phyloP scores from a whole-genome alignment of 1,139 yeast genomes.

The Zygosaccharomyces sapae region DNA sequence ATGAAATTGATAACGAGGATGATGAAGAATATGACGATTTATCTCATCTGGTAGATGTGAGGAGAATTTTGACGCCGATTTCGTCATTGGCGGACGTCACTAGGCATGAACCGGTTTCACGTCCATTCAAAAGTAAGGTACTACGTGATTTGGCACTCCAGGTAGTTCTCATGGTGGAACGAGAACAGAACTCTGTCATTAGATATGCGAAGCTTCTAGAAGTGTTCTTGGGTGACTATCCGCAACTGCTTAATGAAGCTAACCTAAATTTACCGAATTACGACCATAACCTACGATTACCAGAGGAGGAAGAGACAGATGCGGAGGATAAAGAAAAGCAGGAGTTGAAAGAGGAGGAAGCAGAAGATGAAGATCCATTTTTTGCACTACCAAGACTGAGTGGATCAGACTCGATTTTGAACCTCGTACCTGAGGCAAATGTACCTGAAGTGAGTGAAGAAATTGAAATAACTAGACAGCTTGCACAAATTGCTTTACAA shows the following conservation, averaged over 20 bases:
- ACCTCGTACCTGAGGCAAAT: constrained; percentile 39
- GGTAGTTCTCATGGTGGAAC: constrained; percentile 70
- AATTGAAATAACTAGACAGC: constrained; percentile 62
- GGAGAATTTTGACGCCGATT: constrained; percentile 68
- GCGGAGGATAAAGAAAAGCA: constrained; percentile 24
- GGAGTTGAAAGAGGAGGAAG: constrained; percentile 16
- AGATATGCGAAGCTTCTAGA: constrained; percentile 68
- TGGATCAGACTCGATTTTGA: constrained; percentile 19
- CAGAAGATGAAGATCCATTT: constrained; percentile 51
- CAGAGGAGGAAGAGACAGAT: constrained; percentile 31
- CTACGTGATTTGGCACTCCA: constrained; percentile 59
- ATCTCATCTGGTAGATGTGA: constrained; percentile 40
- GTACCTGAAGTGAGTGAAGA: constrained; percentile 47
- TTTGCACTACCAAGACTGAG: constrained; percentile 56
- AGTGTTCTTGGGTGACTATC: constrained; percentile 82
- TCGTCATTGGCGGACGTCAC: constrained; percentile 76
- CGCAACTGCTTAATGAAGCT: constrained; percentile 59
- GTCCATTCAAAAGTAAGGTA: constrained; percentile 55
- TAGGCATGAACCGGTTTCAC: constrained; percentile 63
- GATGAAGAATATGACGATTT: constrained; percentile 41
- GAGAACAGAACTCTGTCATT: constrained; percentile 72
- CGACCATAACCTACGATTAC: constrained; percentile 50
- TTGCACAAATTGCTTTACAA: constrained; percentile 71
- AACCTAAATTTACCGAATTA: constrained; percentile 63
- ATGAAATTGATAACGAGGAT: constrained; percentile 31